Conservation (phyloP, 495 filamentous ascomycete species). For the Filosporella fistucella region DNA sequence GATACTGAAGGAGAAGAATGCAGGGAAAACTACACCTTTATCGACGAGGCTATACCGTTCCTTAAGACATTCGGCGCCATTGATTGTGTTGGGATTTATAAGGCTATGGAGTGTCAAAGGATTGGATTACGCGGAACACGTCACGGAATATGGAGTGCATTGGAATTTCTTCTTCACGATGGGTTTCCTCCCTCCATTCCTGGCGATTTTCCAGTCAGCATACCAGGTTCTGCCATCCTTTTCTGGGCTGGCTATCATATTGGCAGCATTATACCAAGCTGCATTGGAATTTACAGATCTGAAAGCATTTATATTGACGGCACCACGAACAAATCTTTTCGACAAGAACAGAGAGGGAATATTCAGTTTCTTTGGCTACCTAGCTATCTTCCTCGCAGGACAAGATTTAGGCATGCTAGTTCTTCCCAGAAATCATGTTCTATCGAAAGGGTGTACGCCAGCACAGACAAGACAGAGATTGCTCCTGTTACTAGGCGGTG, state of each 20-base stretch:
- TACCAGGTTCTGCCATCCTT: constrained; percentile 63
- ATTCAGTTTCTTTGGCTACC: constrained; percentile 88
- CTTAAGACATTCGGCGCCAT: constrained; percentile 73
- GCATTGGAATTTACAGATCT: constrained; percentile 71
- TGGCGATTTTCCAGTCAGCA: constrained; percentile 75
- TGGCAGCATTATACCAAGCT: constrained; percentile 65
- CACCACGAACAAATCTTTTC: constrained; percentile 68
- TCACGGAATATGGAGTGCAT: constrained; percentile 96
- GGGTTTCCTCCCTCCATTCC: constrained; percentile 81
- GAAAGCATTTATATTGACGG: constrained; percentile 80
- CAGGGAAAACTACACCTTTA: constrained; percentile 42
- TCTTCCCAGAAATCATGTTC: constrained; percentile 55
- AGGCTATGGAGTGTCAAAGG: constrained; percentile 88
- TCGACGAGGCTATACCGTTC: constrained; percentile 53
- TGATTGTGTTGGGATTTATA: constrained; percentile 76
- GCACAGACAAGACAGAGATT: constrained; percentile 45
- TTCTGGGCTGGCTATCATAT: constrained; percentile 60
- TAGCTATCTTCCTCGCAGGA: constrained; percentile 91
- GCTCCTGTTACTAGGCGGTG: constrained; percentile 52
- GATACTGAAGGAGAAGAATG: constrained; percentile 66
- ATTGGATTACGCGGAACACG: constrained; percentile 93
- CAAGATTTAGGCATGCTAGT: constrained; percentile 76
- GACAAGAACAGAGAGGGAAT: constrained; percentile 91
- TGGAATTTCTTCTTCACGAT: constrained; percentile 99
- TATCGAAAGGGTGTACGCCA: constrained; percentile 26